Base-by-base conservation (phyloP, 2,329 filamentous ascomycete genomes). In the Hypoxylon sp. region DNA sequence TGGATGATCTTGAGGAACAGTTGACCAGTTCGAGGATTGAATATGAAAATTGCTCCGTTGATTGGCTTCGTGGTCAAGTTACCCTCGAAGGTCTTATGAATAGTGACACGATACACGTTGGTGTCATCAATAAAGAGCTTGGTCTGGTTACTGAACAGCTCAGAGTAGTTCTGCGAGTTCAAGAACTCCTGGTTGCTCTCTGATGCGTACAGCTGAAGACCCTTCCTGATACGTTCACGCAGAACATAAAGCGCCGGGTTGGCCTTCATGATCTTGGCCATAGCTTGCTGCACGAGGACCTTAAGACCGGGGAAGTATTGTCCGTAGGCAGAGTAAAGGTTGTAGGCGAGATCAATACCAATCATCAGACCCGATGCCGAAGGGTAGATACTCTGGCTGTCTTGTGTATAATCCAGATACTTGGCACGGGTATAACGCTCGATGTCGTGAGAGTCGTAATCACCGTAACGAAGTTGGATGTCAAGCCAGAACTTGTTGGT, bases 401-500 rank as follows among this genome's bases (percentile, higher is more conserved):
- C 96, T 4, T 94, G 96, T 1, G 95, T 99, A 80, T 99, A 99
- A 76, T 99, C 95, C 8, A 99, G 87, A 72, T 98, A 99, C 77
- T 99, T 99, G 66, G 95, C 94, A 70, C 95, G 90, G 27, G 96
- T 92, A 73, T 99, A 99, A 70, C 96, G 87, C 76, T 98, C 95
- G 72, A 99, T 98, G 71, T 99, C 95, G 77, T 99, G 96, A 67
- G 93, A 97, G 74, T 99, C 95, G 78, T 99, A 99, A 73, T 99
- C 95, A 70, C 94, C 94, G 71, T 99, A 99, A 64, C 95, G 87
- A 53, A 99, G 81, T 73, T 99, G 95, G 38, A 99, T 91, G 78
- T 99, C 95, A 51, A 99, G 81, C 95, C 95, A 99, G 83, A 99
- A 99, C 75, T 99, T 99, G 83, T 97, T 98, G 2, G 95, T 97